Evolutionary conservation across 192 early-diverging fungal genomes (phyloP).

Genomic region (Jimgerdemannia flammicorona): DNA sequence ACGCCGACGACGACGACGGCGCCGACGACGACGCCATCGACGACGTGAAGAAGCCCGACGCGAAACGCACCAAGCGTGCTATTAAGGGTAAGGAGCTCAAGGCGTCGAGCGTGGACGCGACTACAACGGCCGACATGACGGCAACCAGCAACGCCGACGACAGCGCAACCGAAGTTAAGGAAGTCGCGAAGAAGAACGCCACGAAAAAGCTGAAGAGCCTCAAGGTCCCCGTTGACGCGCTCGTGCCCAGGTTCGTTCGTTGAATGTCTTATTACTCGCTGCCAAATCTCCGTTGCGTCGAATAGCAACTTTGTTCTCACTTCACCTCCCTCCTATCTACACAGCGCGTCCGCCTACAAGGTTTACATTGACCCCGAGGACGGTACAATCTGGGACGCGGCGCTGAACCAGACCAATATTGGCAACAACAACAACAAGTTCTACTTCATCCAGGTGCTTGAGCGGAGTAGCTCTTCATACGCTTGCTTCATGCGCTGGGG

Average conservation of each 20-base stretch:
- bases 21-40: slow-evolving; percentile 5
- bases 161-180: too few species aligned
- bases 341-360: neutral
- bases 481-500: slow-evolving; percentile 63
- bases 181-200: too few species aligned
- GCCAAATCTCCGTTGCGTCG: slow-evolving; percentile 5
- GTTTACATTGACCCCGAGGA: slow-evolving; percentile 23
- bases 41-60: neutral
- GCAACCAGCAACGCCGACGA: too few species aligned
- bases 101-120: slow-evolving; percentile 18
- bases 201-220: too few species aligned
- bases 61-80: neutral
- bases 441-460: slow-evolving; percentile 62
- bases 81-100: slow-evolving; percentile 25
- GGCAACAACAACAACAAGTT: slow-evolving; percentile 72
- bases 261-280: neutral
- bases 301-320: neutral
- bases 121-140: slow-evolving; percentile 11
- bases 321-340: slow-evolving; percentile 25
- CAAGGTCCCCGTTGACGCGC: too few species aligned
- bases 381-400: slow-evolving; percentile 46
- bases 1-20: neutral
- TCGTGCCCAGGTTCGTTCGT: too few species aligned
- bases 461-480: slow-evolving; percentile 28
- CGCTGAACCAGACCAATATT: slow-evolving; percentile 71